These are phyloP conservation scores for Solanum gandarillasii DNA, from an alignment of 257 asterid species.

Conservation along the genomic window DNA sequence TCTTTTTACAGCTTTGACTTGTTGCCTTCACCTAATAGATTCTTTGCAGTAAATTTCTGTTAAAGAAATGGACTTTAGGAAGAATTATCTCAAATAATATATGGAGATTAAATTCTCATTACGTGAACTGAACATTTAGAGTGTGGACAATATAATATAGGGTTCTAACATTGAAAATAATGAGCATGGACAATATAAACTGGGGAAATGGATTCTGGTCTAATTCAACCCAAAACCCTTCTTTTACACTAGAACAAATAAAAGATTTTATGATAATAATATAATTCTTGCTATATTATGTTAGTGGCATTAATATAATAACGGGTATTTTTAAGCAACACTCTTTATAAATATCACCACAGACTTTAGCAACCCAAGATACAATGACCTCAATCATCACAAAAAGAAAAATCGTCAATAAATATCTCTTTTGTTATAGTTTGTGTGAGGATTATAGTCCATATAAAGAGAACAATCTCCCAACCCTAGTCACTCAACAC, in stretches of 20 bases:
- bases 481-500: not conserved
- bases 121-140: not conserved
- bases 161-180: accelerated
- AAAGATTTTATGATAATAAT: too few relatives aligned
- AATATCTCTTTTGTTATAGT: too few relatives aligned
- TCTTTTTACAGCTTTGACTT: not conserved
- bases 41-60: not conserved
- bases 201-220: accelerated
- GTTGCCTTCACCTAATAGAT: not conserved
- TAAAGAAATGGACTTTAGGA: not conserved
- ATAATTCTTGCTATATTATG: too few relatives aligned
- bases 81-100: not conserved
- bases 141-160: not conserved
- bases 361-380: not conserved
- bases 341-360: too few relatives aligned
- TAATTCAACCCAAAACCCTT: not conserved
- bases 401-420: too few relatives aligned
- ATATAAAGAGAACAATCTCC: not conserved
- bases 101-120: not conserved
- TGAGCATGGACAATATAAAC: not conserved
- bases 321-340: too few relatives aligned
- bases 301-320: too few relatives aligned
- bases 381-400: too few relatives aligned
- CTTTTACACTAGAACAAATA: too few relatives aligned
- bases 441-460: too few relatives aligned